A percentile compares a stretch with the other conserved stretches of the same genome.
These are phyloP conservation scores for Periglandula ipomoeae DNA, from an alignment of 2,329 filamentous ascomycete species.

Conservation along the genomic window DNA sequence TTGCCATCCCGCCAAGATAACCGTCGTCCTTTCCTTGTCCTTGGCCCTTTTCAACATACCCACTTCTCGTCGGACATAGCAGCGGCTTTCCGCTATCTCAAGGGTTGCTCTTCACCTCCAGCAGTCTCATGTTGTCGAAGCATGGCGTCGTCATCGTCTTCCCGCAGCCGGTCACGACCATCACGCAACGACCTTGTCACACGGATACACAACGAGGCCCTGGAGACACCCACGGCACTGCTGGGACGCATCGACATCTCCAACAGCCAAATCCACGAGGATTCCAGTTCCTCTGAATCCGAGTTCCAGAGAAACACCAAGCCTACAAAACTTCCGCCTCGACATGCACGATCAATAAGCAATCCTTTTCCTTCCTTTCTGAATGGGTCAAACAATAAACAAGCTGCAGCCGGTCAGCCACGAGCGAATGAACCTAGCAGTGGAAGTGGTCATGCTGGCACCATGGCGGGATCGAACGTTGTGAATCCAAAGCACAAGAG, in stretches of 20 bases:
- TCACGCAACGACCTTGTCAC: slow-evolving; percentile 24
- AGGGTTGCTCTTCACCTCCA: neutral
- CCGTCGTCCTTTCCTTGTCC: slow-evolving; percentile 7
- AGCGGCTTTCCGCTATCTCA: neutral
- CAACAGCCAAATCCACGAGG: slow-evolving; percentile 21
- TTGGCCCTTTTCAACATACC: neutral
- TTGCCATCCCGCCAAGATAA: neutral
- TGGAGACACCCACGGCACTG: slow-evolving; percentile 23
- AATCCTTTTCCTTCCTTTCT: slow-evolving; percentile 71
- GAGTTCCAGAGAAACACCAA: slow-evolving; percentile 23
- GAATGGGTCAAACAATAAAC: slow-evolving; percentile 47
- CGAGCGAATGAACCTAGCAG: slow-evolving; percentile 22
- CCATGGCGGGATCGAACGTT: slow-evolving; percentile 10
- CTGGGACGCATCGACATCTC: slow-evolving; percentile 18
- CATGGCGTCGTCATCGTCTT: slow-evolving; percentile 26
- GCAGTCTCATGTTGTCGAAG: slow-evolving; percentile 1
- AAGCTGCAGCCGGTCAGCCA: slow-evolving; percentile 26
- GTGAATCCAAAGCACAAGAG: slow-evolving; percentile 20
- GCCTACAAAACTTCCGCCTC: slow-evolving; percentile 12
- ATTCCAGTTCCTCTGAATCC: slow-evolving; percentile 37
- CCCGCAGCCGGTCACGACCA: slow-evolving; percentile 20
- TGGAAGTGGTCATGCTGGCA: slow-evolving; percentile 19
- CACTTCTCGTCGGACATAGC: neutral
- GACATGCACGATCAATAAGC: slow-evolving; percentile 55
- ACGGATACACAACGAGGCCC: slow-evolving; percentile 26